A percentile compares a stretch with the other conserved stretches of the same genome.
Evolutionary conservation across 352 stramenopile genomes (phyloP).

Genomic region (Pythium plurisporium): DNA sequence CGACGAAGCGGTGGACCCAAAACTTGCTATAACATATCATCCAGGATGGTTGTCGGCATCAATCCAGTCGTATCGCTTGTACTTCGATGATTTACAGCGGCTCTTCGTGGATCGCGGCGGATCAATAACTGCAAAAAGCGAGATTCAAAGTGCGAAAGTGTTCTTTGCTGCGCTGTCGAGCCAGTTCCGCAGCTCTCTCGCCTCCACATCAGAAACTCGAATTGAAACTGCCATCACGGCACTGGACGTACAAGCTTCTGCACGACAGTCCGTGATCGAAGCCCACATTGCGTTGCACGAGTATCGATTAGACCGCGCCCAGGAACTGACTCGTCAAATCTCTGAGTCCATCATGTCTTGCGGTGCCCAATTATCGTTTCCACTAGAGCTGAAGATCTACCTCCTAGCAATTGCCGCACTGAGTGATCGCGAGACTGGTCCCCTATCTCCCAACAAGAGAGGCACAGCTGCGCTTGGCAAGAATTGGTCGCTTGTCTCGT

Average conservation of each 20-base stretch:
- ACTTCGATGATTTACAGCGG: conserved; percentile 46
- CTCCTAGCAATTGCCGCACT: conserved; percentile 34
- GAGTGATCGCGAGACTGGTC: conserved; percentile 5
- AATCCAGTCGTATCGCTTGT: conserved; percentile 52
- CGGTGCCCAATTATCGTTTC: conserved; percentile 43
- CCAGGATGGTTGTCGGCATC: conserved; percentile 34
- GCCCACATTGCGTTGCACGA: conserved; percentile 13
- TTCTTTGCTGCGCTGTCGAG: conserved; percentile 16
- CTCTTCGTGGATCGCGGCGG: conserved; percentile 11
- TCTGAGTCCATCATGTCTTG: conserved; percentile 28
- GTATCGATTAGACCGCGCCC: conserved; percentile 13
- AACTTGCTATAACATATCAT: conserved; percentile 43
- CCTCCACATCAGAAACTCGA: conserved; percentile 8
- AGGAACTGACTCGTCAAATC: conserved; percentile 21
- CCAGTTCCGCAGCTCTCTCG: conserved; percentile 19
- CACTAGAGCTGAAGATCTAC: conserved; percentile 60
- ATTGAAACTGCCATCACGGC: conserved; percentile 15
- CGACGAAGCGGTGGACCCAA: conserved; percentile 42
- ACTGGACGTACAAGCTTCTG: conserved; percentile 8
- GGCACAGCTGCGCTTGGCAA: conserved; percentile 21
- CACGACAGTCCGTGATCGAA: background rate
- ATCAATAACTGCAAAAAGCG: conserved; percentile 16
- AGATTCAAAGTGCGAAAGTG: conserved; percentile 13
- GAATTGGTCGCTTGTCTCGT: conserved; percentile 25
- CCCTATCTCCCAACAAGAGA: conserved; percentile 11